These are phyloP conservation scores for Glycine latifolia DNA, from an alignment of 306 rosid genomes.

Conservation along the genomic window DNA sequence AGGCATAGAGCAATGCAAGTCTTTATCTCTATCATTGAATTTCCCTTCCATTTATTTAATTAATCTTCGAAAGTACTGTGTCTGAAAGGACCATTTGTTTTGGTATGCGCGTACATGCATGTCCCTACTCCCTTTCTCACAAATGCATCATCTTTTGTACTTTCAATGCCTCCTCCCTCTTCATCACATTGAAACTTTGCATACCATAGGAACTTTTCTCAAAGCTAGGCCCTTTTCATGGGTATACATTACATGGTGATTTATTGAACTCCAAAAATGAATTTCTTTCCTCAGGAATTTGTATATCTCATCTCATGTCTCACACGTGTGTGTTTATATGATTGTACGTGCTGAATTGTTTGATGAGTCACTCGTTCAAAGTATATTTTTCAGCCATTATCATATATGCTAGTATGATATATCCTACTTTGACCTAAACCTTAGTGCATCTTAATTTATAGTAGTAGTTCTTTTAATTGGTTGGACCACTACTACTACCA, in stretches of 20 bases:
- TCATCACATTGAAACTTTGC: background rate
- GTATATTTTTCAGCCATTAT: constrained; percentile 15
- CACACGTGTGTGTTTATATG: background rate
- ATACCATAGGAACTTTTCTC: constrained; percentile 9
- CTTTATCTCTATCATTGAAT: too few relatives aligned
- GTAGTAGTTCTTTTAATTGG: background rate
- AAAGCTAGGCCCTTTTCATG: too few relatives aligned
- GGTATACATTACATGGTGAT: too few relatives aligned
- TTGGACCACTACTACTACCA: constrained; percentile 26
- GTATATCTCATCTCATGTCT: background rate
- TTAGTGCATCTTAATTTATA: background rate
- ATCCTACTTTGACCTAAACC: background rate
- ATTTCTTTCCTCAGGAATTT: background rate
- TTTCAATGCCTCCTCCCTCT: constrained; percentile 19
- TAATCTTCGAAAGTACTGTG: constrained; percentile 2
- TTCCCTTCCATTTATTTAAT: background rate
- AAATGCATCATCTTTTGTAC: constrained; percentile 17
- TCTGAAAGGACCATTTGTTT: constrained; percentile 3
- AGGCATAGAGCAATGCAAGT: too few relatives aligned
- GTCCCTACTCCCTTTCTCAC: constrained; percentile 27
- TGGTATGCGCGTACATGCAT: constrained; percentile 46
- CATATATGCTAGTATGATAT: background rate
- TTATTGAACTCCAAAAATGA: too few relatives aligned
- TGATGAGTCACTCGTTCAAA: background rate
- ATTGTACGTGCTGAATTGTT: background rate